Evolutionary conservation across 768 basidiomycete genomes (phyloP).

Genomic region (Mrakia frigida): DNA sequence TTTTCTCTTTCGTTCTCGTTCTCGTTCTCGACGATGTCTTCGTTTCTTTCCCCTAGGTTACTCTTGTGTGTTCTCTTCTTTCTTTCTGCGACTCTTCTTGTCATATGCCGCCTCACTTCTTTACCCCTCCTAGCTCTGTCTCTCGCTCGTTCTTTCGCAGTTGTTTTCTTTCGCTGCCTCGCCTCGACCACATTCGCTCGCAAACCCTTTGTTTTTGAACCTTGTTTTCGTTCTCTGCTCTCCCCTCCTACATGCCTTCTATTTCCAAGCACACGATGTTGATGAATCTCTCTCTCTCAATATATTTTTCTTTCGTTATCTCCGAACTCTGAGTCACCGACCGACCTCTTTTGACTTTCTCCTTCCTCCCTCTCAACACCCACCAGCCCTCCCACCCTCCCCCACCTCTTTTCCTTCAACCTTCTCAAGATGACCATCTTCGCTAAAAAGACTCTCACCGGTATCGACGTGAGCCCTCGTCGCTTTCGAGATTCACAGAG

Average conservation of each 20-base stretch:
- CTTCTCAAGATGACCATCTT: constrained; percentile 5
- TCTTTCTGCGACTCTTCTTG: too few species aligned
- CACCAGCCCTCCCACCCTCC: neutral
- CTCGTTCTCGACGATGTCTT: neutral
- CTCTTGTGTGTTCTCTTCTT: neutral
- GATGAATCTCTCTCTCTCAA: neutral
- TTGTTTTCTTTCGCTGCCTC: neutral
- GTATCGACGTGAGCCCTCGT: constrained; percentile 15
- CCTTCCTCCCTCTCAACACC: neutral
- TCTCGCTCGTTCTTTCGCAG: neutral
- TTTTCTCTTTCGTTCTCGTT: neutral
- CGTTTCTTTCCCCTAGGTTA: neutral
- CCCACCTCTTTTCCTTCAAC: neutral
- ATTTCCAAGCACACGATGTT: neutral
- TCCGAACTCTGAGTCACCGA: neutral
- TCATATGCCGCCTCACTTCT: neutral
- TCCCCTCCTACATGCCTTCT: neutral
- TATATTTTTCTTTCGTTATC: neutral
- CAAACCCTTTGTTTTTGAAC: neutral
- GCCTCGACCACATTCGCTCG: neutral
- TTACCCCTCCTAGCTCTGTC: neutral
- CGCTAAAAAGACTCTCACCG: neutral
- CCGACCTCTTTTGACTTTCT: neutral
- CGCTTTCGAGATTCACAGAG: neutral
- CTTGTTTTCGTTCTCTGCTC: neutral